These are phyloP conservation scores for Puccinia triticina DNA, from an alignment of 1,284 basidiomycete genomes.

Conservation along the genomic window DNA sequence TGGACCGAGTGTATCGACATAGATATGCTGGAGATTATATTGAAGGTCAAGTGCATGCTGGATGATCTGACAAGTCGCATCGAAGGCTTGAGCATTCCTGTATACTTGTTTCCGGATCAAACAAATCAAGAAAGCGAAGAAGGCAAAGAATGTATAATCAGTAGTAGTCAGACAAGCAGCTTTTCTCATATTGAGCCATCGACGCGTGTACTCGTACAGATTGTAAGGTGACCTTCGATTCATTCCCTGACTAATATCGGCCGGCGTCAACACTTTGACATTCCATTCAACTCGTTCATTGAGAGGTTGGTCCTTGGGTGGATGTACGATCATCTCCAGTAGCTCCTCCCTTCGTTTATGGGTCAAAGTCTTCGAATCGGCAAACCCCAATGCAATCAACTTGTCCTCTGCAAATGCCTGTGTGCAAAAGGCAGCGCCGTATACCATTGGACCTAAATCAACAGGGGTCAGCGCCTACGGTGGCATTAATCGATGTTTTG, in stretches of 20 bases:
- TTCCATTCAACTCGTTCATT: slow-evolving; percentile 71
- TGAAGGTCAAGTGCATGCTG: slow-evolving; percentile 7
- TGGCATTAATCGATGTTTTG: not conserved
- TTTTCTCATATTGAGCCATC: not conserved
- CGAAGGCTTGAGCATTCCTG: slow-evolving; percentile 82
- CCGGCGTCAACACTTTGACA: slow-evolving; percentile 81
- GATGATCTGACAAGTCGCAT: slow-evolving; percentile 70
- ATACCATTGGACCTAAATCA: slow-evolving; percentile 75
- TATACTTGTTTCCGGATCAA: not conserved
- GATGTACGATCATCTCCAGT: slow-evolving; percentile 56
- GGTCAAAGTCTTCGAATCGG: slow-evolving; percentile 92
- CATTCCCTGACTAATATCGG: slow-evolving; percentile 90
- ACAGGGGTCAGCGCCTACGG: not conserved
- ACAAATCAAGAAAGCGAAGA: not conserved
- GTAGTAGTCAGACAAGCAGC: not conserved
- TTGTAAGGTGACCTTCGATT: slow-evolving; percentile 79
- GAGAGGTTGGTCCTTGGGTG: slow-evolving; percentile 48
- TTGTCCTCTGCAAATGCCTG: slow-evolving; percentile 70
- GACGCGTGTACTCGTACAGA: slow-evolving; percentile 62
- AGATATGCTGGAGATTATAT: slow-evolving; percentile 68
- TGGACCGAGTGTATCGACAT: slow-evolving; percentile 91
- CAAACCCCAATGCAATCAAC: slow-evolving; percentile 82
- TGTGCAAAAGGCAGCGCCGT: slow-evolving; percentile 91
- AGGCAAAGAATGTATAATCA: not conserved
- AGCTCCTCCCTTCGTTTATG: slow-evolving; percentile 63